Base-by-base conservation (phyloP, 768 basidiomycete genomes). In the Boletales sp. region DNA sequence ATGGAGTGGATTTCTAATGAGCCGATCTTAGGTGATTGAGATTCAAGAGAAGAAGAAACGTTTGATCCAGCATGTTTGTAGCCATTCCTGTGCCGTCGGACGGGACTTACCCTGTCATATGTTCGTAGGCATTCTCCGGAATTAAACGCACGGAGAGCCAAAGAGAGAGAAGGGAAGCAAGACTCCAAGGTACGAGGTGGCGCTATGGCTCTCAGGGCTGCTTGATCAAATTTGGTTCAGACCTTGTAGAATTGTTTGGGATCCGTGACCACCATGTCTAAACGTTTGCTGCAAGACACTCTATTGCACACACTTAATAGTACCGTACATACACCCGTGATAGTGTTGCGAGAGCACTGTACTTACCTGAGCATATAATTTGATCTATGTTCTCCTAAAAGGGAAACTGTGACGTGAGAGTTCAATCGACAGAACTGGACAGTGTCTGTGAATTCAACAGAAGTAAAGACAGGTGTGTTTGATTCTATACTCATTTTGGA, bases 11-110 rank as follows among this genome's bases (percentile, higher is more conserved):
- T n/a, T 29, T 13, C 21, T 37, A 18, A 51, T 9, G n/a, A 12
- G 29, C 21, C n/a, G 36, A 48, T 17, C 29, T 32, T 61, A 79
- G 82, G 83, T 87, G 38, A 74, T 94, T 39, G 90, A 89, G 21
- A 94, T 94, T 52, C 92, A 94, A 64, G 87, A 89, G 51, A 78
- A 78, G 61, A 94, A 94, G 72, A 92, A 91, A 69, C 72, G 70
- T 30, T 66, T 94, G 37, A 83, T 94, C 48, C 76, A 87, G 60
- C 81, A 91, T 70, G 90, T 87, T 55, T 13, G 66, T 59, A 14
- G 18, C 34, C 34, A 5, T 18, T 6, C 15, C 15, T 30, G 9
- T 18, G 17, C 17, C 17, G 12, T 37, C 12, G 21, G 17, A 35
- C 4, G 15, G 60, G 36, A 37, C 9, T 40, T 34, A 45, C 37